Evolutionary conservation across 257 asterid species (phyloP), one percentile per base, ranked within the genome.

Genomic region (Scutellaria barbata): DNA sequence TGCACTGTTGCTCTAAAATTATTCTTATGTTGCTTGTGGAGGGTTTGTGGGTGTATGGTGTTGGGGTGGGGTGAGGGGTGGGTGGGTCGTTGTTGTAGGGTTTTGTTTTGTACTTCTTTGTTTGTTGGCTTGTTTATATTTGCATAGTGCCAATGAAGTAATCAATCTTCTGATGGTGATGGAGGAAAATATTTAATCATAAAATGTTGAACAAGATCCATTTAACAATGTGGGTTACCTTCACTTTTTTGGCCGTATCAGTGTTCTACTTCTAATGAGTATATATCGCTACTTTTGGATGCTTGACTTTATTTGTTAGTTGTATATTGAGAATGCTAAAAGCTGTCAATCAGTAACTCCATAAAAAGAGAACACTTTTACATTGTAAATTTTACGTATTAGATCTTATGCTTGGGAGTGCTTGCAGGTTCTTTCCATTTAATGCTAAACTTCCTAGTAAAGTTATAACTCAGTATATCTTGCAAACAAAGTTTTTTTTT

Each of bases 251-350:
- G 25, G 64, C 25, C 13, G 16, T 61, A 37, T 53, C 37, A 42
- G 66, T 52, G 54, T 17, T 63, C 20, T 22, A 22, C 25, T 22
- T 22, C 25, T 54, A 59, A 41, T 53, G 55, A 53, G 45, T 54
- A 59, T 16, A 35, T 22, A 30, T 43, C 61, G 17, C 45, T 35
- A 13, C 60, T 56, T 20, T 66, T 35, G 76, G 41, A 30, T 30
- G 5, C 35, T 30, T 43, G 10, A 12, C 41, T 17, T 39, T 71
- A 46, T 57, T 10, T 39, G 1, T 7, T 8, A 40, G 55, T 69
- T 55, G 45, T 7, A 35, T 9, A 12, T 50, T 45, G 54, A 18
- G 18, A 22, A 62, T 8, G 7, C 17, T 72, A 52, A 51, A 17
- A 73, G 22, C 37, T 58, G 50, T 45, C 10, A 63, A 51, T 20